Base-by-base conservation (phyloP, 164 flowering plant species). In the Warburgia ugandensis region DNA sequence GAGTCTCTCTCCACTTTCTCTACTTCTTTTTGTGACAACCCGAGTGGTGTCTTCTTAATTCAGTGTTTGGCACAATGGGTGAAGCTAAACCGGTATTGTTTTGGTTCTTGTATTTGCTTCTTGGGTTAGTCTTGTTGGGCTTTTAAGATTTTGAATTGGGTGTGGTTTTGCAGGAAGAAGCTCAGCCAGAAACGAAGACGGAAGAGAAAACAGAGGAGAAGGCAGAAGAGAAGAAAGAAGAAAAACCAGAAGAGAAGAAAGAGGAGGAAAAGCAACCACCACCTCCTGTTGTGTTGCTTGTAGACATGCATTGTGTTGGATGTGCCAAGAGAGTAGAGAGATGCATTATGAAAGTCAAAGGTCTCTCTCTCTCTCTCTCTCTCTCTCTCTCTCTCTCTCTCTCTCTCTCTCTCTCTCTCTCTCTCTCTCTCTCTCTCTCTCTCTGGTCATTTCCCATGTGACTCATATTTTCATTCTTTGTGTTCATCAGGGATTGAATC, bases 221-320 rank as follows among this genome's bases (percentile, higher is more conserved):
- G 33, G 39, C 48, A 64, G 72, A 68, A 41, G 68, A 55, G 50
- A 63, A 61, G 35, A 23, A 32, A 17, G 79, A 63, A 47, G 74
- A 68, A 37, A 54, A 68, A 29, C 35, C 45, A n/a, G 66, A 62
- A 45, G 70, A 71, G 9, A 65, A 71, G 36, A 52, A 66, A 58
- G 60, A 73, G 45, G 73, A 68, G 43, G 76, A 77, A 37, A 72
- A 76, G 6, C 62, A 70, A 45, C 83, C 87, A 45, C 86, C 84
- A 0, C 30, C 69, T 3, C 90, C 95, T 1, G 69, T 79, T 55
- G 77, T 86, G 4, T 54, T 91, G 72, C 73, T 37, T 50, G 81
- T 87, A 23, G 95, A 87, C 65, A 69, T 91, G 83, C 96, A 91
- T 70, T 91, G 98, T 62, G 75, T 78, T 5, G 96, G 98, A 8